phyloP scores from a whole-genome alignment of 129 eudicot genomes.

The Saposhnikovia divaricata region DNA sequence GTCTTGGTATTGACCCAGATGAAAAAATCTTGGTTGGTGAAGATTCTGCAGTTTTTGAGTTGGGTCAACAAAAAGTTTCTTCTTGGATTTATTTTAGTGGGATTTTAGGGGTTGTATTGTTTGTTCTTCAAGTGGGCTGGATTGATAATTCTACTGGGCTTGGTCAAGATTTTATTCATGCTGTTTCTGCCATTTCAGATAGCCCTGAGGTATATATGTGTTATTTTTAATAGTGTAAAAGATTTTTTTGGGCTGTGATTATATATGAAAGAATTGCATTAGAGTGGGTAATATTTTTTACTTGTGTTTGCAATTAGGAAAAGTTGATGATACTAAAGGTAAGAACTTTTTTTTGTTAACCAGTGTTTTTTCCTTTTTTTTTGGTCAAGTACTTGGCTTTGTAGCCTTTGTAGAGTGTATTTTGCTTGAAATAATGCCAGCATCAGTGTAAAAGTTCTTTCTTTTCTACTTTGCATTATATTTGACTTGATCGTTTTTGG shows the following conservation, averaged over 20 bases:
- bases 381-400: too few relatives aligned
- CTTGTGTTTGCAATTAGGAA: not conserved
- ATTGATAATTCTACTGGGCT: slow-evolving; percentile 86
- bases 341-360: not conserved
- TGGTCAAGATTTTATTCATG: slow-evolving; percentile 65
- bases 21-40: slow-evolving; percentile 60
- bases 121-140: slow-evolving; percentile 71
- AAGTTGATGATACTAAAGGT: not conserved
- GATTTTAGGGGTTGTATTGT: slow-evolving; percentile 70
- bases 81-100: slow-evolving; percentile 83
- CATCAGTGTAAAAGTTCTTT: not conserved
- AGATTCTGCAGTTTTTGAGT: slow-evolving; percentile 76
- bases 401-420: not conserved
- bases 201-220: slow-evolving; percentile 61
- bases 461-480: not conserved
- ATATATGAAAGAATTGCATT: not conserved
- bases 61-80: slow-evolving; percentile 63
- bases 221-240: not conserved
- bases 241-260: not conserved
- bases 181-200: slow-evolving; percentile 52
- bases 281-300: not conserved
- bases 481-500: not conserved
- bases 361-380: too few relatives aligned
- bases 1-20: slow-evolving; percentile 16
- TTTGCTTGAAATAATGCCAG: not conserved